Evolutionary conservation across 129 eudicot genomes (phyloP).

Genomic region (Ambrosia trifida): DNA sequence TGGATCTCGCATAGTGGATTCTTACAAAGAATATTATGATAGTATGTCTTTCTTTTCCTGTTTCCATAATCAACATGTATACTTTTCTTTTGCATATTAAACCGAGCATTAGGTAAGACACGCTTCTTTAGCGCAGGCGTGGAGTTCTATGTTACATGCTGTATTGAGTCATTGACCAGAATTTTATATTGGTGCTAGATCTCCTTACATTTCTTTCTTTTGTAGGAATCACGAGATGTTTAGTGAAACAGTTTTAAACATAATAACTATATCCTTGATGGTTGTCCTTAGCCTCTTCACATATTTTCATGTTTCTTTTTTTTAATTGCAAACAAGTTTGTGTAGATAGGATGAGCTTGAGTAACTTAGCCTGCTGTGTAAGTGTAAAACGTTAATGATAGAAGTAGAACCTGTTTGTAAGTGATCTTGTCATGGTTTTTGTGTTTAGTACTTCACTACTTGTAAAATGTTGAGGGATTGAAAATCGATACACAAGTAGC

Average conservation of each 20-base stretch:
- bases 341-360: conserved; percentile 7
- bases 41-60: conserved; percentile 41
- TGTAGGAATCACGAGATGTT: background rate
- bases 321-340: background rate
- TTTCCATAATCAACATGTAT: background rate
- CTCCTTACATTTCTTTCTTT: background rate
- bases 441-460: background rate
- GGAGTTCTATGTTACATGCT: background rate
- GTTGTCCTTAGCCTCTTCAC: background rate
- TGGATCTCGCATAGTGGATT: conserved; percentile 89
- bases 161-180: conserved; percentile 1
- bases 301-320: background rate
- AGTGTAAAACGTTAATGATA: background rate
- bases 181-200: background rate
- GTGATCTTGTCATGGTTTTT: background rate
- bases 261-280: background rate
- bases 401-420: background rate
- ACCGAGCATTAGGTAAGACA: no score
- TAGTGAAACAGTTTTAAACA: background rate
- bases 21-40: conserved; percentile 86
- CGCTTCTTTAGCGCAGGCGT: no score
- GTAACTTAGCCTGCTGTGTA: conserved; percentile 11
- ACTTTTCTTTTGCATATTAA: background rate
- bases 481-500: background rate
- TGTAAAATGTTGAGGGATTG: background rate